These are phyloP conservation scores for Aspergillus unguis DNA, from an alignment of 2,329 filamentous ascomycete genomes.

Conservation along the genomic window DNA sequence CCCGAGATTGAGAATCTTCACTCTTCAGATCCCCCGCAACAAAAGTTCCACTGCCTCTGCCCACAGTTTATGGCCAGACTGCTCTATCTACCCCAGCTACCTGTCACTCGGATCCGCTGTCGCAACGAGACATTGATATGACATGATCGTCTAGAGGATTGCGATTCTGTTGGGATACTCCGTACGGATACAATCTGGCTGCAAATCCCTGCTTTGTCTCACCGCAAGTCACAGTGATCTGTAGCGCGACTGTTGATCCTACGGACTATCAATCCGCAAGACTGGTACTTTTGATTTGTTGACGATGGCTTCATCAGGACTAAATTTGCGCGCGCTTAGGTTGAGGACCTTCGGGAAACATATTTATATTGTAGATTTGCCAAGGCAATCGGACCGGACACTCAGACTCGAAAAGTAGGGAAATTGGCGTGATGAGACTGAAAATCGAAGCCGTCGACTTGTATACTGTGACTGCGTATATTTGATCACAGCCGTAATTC, in stretches of 20 bases:
- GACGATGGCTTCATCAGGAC: slow-evolving; percentile 6
- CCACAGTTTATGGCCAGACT: background rate
- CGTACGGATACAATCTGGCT: no score
- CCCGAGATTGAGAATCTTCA: background rate
- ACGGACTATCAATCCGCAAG: background rate
- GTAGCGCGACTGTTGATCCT: background rate
- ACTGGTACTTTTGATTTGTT: slow-evolving; percentile 1
- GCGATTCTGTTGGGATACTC: background rate
- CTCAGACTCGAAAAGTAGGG: no score
- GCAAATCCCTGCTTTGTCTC: background rate
- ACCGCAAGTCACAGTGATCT: slow-evolving; percentile 4
- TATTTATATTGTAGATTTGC: background rate
- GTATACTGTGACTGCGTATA: no score
- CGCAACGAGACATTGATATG: background rate
- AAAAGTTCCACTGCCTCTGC: background rate
- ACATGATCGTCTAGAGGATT: background rate
- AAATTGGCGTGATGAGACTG: no score
- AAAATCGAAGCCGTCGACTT: no score
- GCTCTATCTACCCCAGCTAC: background rate
- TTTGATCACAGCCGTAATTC: no score
- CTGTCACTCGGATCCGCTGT: no score
- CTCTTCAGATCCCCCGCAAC: slow-evolving; percentile 1
- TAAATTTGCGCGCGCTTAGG: slow-evolving; percentile 6
- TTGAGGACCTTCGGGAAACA: background rate
- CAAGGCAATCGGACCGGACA: no score